A percentile compares a stretch with the other conserved stretches of the same genome.
These are phyloP conservation scores for Dactylella cylindrospora DNA, from an alignment of 2,329 filamentous ascomycete genomes.

Conservation along the genomic window DNA sequence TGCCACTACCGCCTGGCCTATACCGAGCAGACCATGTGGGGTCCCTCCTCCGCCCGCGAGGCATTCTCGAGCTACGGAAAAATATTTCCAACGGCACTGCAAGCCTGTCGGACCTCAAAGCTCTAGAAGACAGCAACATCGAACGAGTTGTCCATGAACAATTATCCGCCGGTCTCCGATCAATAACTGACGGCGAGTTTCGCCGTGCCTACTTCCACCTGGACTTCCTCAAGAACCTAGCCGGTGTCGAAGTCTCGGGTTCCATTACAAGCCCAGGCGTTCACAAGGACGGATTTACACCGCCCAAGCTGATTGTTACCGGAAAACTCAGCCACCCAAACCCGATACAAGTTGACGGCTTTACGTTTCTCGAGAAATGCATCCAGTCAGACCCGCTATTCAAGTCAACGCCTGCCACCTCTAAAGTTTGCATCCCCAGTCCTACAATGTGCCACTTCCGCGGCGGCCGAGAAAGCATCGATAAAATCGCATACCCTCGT, in stretches of 20 bases:
- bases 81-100: constrained; percentile 55
- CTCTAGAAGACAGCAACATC: constrained; percentile 59
- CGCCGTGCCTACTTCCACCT: constrained; percentile 62
- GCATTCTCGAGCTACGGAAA: constrained; percentile 57
- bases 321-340: constrained; percentile 60
- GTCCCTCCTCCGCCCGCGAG: constrained; percentile 59
- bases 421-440: constrained; percentile 62
- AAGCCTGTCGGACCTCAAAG: constrained; percentile 55
- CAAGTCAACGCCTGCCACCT: no score
- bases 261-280: constrained; percentile 54
- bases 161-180: constrained; percentile 56
- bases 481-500: constrained; percentile 58
- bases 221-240: constrained; percentile 61
- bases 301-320: constrained; percentile 60
- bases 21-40: no score
- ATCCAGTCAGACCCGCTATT: no score
- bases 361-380: constrained; percentile 58
- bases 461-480: constrained; percentile 59
- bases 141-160: constrained; percentile 57
- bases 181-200: constrained; percentile 62
- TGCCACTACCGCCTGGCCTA: no score
- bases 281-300: constrained; percentile 58
- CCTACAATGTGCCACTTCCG: constrained; percentile 66
- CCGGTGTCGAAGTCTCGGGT: constrained; percentile 59
- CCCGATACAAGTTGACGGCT: constrained; percentile 62